Evolutionary conservation across 2,329 filamentous ascomycete genomes (phyloP), one percentile per base, ranked within the genome.

Genomic region (Sphaerulina populicola): DNA sequence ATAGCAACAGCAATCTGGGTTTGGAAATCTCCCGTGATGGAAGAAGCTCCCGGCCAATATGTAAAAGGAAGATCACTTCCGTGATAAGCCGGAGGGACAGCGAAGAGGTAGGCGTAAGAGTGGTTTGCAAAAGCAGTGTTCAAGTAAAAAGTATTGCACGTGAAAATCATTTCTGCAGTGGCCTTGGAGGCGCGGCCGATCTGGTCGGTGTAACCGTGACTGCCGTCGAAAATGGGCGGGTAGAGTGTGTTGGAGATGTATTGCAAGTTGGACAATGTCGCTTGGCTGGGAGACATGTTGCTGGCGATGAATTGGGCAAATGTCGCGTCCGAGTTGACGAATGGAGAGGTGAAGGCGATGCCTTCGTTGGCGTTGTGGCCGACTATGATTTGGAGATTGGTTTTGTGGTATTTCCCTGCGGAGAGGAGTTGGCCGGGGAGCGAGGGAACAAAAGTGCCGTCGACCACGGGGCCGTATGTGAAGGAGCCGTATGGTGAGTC

Each of bases 61-160:
- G 75, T 77, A 57, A 77, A 80, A 0, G 69, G 53, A 3, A 78
- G 57, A 56, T 81, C 79, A 45, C 71, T 63, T 14, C 72, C 76
- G 59, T 82, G 79, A 33, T 77, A 66, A 6, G 70, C 77, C 0
- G 77, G 77, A 0, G 73, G 73, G 1, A 78, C 69, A 18, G 71
- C 67, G 59, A 80, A 81, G 21, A 74, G 63, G 65, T 81, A 80
- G 1, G 69, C 68, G 61, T 75, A 76, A 0, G 74, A 75, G 8
- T 69, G 45, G 62, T 76, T 75, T 9, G 43, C 29, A 61, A 66
- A 73, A 4, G 72, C 77, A 1, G 64, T 66, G 49, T 71, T 69
- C 3, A 81, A 67, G 58, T 71, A 78, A 59, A 73, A 69, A 11
- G 76, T 72, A 57, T 77, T 77, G 70, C 78, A 81, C 30, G 67